These are phyloP conservation scores for Xylariaceae sp. DNA, from an alignment of 2,329 filamentous ascomycete genomes.

Conservation along the genomic window DNA sequence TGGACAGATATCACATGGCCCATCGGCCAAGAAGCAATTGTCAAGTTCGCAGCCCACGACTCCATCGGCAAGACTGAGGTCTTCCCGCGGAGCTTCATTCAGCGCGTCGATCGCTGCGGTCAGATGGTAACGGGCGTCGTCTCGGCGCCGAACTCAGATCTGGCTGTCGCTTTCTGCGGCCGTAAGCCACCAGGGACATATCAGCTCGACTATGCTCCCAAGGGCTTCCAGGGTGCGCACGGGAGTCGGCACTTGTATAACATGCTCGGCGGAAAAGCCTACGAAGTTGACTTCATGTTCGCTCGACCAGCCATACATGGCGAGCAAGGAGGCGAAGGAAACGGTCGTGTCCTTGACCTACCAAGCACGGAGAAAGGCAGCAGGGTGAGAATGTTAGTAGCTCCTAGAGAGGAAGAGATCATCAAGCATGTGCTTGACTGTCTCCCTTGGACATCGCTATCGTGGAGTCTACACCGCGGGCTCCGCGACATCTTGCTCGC, in stretches of 20 bases:
- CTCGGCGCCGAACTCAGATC: constrained; percentile 8
- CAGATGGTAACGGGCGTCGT: constrained; percentile 27
- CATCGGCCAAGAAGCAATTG: constrained; percentile 28
- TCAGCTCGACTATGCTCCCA: constrained; percentile 20
- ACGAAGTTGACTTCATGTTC: constrained; percentile 31
- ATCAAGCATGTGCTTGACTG: constrained; percentile 26
- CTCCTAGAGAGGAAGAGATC: constrained; percentile 18
- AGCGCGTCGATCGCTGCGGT: constrained; percentile 26
- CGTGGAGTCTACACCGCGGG: constrained; percentile 33
- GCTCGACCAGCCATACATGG: constrained; percentile 11
- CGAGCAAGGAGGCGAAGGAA: not conserved
- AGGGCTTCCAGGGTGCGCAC: constrained; percentile 30
- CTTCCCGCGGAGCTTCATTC: constrained; percentile 22
- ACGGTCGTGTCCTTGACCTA: constrained; percentile 13
- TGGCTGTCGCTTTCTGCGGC: constrained; percentile 26
- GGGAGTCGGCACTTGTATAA: constrained; percentile 31
- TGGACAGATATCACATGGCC: constrained; percentile 30
- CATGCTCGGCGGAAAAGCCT: constrained; percentile 30
- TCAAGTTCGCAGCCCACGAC: constrained; percentile 28
- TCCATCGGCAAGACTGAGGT: constrained; percentile 25
- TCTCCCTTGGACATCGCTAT: constrained; percentile 31
- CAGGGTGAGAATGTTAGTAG: constrained; percentile 15
- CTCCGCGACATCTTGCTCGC: constrained; percentile 30
- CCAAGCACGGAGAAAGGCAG: constrained; percentile 19
- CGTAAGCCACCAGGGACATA: constrained; percentile 22